A percentile compares a stretch with the other conserved stretches of the same genome.
These are phyloP conservation scores for Ceriops decandra DNA, from an alignment of 345 rosid species.

Conservation along the genomic window DNA sequence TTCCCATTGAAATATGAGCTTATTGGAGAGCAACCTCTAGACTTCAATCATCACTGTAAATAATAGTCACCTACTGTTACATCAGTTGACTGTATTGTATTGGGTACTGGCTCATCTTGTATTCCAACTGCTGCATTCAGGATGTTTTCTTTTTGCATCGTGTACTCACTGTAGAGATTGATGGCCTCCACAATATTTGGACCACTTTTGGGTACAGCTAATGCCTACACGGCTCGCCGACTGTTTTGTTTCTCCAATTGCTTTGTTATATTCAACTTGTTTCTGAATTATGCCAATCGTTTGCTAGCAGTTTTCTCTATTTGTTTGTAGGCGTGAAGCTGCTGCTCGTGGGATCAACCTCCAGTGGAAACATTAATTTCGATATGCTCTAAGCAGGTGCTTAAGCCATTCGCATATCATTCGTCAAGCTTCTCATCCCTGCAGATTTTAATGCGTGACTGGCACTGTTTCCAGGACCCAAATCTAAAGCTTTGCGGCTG, in stretches of 20 bases:
- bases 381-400: constrained; percentile 27
- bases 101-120: neutral
- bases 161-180: too few species aligned
- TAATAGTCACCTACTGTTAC: neutral
- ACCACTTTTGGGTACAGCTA: constrained; percentile 17
- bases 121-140: too few species aligned
- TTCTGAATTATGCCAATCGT: constrained; percentile 17
- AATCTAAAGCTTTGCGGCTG: constrained; percentile 15
- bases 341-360: constrained; percentile 15
- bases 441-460: constrained; percentile 14
- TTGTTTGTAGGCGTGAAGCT: constrained; percentile 12
- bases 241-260: constrained; percentile 9
- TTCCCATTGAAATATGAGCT: neutral
- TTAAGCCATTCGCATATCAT: constrained; percentile 18
- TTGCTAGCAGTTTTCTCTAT: constrained; percentile 13
- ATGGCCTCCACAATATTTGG: neutral
- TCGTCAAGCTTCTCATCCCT: constrained; percentile 17
- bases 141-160: too few species aligned
- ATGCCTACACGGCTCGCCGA: constrained; percentile 8
- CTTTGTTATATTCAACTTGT: constrained; percentile 6
- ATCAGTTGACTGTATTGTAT: neutral
- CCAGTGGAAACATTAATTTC: constrained; percentile 16
- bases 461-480: constrained; percentile 12
- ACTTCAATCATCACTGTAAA: neutral
- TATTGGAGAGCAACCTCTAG: neutral